Percentiles rank a stretch among this genome's conserved stretches.
Evolutionary conservation across 192 early-diverging fungal genomes (phyloP).

Genomic region (Bifiguratus adelaidae): DNA sequence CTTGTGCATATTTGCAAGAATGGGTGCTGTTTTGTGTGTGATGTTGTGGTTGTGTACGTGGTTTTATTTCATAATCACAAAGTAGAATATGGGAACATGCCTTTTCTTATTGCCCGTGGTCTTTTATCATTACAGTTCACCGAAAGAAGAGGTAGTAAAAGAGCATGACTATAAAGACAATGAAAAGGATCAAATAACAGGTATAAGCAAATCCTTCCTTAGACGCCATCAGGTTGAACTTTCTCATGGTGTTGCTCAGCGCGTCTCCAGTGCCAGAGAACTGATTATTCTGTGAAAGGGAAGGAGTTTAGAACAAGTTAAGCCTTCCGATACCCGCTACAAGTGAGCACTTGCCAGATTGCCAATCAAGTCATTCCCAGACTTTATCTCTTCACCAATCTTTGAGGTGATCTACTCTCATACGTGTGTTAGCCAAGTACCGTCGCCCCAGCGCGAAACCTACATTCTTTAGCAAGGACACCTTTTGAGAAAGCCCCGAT

Average conservation of each 20-base stretch:
- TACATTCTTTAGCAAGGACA: conserved; percentile 21
- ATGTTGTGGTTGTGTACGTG: too few relatives aligned
- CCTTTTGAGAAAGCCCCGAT: conserved; percentile 19
- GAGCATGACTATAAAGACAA: conserved; percentile 17
- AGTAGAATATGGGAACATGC: too few relatives aligned
- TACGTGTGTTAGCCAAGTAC: too few relatives aligned
- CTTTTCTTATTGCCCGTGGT: too few relatives aligned
- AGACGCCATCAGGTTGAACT: conserved; percentile 21
- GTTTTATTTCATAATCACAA: too few relatives aligned
- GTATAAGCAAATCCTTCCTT: conserved; percentile 18
- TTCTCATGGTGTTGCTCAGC: conserved; percentile 18
- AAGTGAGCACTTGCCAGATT: conserved; percentile 17
- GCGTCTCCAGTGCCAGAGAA: conserved; percentile 18
- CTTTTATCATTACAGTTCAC: too few relatives aligned
- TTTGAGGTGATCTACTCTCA: conserved; percentile 20
- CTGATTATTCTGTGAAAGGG: conserved; percentile 20
- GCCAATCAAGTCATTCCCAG: conserved; percentile 19
- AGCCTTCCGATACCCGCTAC: not conserved
- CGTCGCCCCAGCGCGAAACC: too few relatives aligned
- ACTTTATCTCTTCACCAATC: conserved; percentile 24
- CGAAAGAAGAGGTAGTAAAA: conserved; percentile 23
- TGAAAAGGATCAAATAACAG: conserved; percentile 20
- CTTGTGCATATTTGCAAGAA: too few relatives aligned
- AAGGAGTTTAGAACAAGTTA: conserved; percentile 1
- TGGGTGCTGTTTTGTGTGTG: too few relatives aligned